phyloP scores from a whole-genome alignment of 306 rosid species.

The Corylus americana region DNA sequence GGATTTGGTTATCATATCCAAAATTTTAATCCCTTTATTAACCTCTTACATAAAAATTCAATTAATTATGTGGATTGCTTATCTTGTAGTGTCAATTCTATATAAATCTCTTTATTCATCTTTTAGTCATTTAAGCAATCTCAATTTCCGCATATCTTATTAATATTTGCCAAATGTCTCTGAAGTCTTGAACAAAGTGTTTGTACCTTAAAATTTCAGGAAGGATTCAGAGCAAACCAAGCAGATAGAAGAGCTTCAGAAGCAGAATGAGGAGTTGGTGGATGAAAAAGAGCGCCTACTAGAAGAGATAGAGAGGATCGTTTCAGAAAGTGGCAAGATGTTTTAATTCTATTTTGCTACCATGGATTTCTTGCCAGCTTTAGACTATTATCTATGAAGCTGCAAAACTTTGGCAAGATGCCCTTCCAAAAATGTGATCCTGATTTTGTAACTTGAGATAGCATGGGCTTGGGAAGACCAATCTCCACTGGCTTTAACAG shows the following conservation, averaged over 20 bases:
- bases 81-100: too few relatives aligned
- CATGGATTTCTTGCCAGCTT: neutral
- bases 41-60: too few relatives aligned
- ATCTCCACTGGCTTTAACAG: too few relatives aligned
- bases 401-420: too few relatives aligned
- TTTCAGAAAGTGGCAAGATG: constrained; percentile 58
- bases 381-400: neutral
- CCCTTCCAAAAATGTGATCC: neutral
- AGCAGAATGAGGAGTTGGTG: constrained; percentile 76
- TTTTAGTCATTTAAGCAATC: neutral
- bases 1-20: too few relatives aligned
- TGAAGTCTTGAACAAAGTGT: neutral
- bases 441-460: neutral
- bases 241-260: constrained; percentile 93
- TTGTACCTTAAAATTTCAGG: constrained; percentile 45
- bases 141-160: neutral
- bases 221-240: constrained; percentile 98
- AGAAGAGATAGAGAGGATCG: constrained; percentile 80
- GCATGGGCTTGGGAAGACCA: neutral
- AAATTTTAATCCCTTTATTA: too few relatives aligned
- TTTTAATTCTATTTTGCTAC: constrained; percentile 6
- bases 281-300: constrained; percentile 82
- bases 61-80: too few relatives aligned
- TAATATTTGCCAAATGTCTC: neutral
- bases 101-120: too few relatives aligned